phyloP scores from a whole-genome alignment of 75 land plant genomes.

The Pinus albicaulis region DNA sequence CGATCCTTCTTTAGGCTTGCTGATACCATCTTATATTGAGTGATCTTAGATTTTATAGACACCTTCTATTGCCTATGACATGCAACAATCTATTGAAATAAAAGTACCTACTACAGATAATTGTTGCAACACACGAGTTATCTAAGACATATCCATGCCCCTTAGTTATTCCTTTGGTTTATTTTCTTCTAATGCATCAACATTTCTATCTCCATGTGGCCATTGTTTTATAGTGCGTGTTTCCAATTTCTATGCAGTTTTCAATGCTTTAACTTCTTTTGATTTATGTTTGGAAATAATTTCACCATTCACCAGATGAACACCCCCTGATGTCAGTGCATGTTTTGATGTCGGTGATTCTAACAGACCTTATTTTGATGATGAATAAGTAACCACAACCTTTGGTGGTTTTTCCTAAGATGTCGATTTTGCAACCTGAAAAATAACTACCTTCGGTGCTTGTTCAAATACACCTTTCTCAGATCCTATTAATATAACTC shows the following conservation, averaged over 20 bases:
- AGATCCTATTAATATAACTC: neutral
- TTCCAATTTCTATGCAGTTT: neutral
- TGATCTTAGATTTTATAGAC: neutral
- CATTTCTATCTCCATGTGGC: neutral
- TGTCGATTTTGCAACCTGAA: neutral
- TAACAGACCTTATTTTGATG: neutral
- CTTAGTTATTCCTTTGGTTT: neutral
- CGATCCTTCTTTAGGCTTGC: neutral
- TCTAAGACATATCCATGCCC: neutral
- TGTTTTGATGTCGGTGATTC: neutral
- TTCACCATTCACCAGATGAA: neutral
- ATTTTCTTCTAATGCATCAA: neutral
- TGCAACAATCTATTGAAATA: neutral
- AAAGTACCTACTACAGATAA: neutral
- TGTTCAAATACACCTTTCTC: conserved; percentile 2
- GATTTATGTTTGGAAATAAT: neutral
- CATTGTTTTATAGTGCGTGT: neutral
- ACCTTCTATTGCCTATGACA: neutral
- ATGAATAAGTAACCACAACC: neutral
- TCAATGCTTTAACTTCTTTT: neutral
- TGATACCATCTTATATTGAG: neutral
- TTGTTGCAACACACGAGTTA: neutral
- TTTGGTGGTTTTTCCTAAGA: neutral
- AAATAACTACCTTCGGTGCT: conserved; percentile 2
- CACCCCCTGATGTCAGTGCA: neutral